A percentile compares a stretch with the other conserved stretches of the same genome.
Evolutionary conservation across 768 basidiomycete genomes (phyloP).

Genomic region (Russula griseocarnosa): DNA sequence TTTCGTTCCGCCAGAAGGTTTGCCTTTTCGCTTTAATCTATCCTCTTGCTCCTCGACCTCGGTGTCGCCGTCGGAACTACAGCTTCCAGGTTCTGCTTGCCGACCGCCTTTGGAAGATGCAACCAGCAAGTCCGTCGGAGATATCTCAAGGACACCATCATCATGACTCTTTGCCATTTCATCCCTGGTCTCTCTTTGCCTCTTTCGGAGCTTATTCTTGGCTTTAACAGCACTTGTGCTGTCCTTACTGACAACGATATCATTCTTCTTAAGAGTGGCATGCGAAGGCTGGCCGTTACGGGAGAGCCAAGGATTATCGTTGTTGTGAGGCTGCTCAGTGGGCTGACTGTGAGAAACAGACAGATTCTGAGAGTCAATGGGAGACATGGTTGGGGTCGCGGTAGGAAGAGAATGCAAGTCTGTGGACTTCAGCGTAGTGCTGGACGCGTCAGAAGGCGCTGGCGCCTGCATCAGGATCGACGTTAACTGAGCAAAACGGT

Average conservation of each 20-base stretch:
- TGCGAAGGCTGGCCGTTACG: slow-evolving; percentile 32
- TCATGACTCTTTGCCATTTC: slow-evolving; percentile 58
- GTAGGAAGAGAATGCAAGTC: slow-evolving; percentile 45
- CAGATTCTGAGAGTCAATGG: slow-evolving; percentile 24
- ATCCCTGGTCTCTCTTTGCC: slow-evolving; percentile 50
- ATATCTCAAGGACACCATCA: slow-evolving; percentile 79
- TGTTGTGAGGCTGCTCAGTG: slow-evolving; percentile 19
- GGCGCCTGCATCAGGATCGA: slow-evolving; percentile 18
- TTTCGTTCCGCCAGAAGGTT: slow-evolving; percentile 35
- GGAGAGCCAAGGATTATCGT: slow-evolving; percentile 79
- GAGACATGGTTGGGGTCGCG: slow-evolving; percentile 16
- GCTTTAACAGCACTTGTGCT: slow-evolving; percentile 60
- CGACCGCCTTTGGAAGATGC: slow-evolving; percentile 19
- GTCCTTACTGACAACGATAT: slow-evolving; percentile 64
- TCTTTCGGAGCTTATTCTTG: slow-evolving; percentile 71
- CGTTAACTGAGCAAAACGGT: slow-evolving; percentile 12
- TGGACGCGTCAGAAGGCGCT: slow-evolving; percentile 53
- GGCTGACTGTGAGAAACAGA: slow-evolving; percentile 30
- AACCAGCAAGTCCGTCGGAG: slow-evolving; percentile 48
- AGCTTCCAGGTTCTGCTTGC: slow-evolving; percentile 29
- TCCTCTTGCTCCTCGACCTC: slow-evolving; percentile 71
- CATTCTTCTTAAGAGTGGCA: slow-evolving; percentile 65
- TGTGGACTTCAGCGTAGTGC: slow-evolving; percentile 60
- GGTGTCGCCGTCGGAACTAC: slow-evolving; percentile 54
- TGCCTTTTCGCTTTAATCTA: slow-evolving; percentile 45